Percentiles rank a stretch among this genome's conserved stretches.
Evolutionary conservation across 345 rosid genomes (phyloP).

Genomic region (Dipteronia sinensis): DNA sequence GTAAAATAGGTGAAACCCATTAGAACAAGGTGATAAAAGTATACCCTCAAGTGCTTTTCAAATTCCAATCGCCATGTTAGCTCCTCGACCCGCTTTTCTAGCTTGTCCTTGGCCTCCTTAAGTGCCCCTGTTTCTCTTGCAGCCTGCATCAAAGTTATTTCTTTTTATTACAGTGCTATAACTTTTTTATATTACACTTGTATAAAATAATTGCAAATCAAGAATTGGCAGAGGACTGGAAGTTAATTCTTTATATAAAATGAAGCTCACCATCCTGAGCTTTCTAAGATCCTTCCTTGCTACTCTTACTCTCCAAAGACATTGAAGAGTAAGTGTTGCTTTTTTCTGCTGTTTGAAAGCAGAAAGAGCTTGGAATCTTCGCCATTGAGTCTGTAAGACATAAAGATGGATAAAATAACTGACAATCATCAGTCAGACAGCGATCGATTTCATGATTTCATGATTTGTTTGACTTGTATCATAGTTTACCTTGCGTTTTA

Average conservation of each 20-base stretch:
- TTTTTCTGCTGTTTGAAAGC: slow-evolving; percentile 46
- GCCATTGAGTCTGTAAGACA: slow-evolving; percentile 52
- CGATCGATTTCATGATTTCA: not conserved
- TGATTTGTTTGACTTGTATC: not conserved
- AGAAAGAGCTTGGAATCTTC: slow-evolving; percentile 48
- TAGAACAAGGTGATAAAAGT: not conserved
- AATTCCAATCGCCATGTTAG: slow-evolving; percentile 59
- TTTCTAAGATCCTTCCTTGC: slow-evolving; percentile 67
- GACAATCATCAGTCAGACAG: slow-evolving; percentile 1
- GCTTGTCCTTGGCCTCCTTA: slow-evolving; percentile 65
- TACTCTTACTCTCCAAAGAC: slow-evolving; percentile 61
- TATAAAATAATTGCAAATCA: not conserved
- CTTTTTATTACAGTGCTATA: not conserved
- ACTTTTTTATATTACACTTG: not conserved
- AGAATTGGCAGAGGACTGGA: not conserved
- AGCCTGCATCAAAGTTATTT: slow-evolving; percentile 40
- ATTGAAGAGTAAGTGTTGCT: slow-evolving; percentile 54
- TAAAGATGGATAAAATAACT: not conserved
- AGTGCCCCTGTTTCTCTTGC: slow-evolving; percentile 78
- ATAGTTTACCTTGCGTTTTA: not conserved
- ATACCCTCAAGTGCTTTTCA: slow-evolving; percentile 64
- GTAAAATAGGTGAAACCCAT: not conserved
- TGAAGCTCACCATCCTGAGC: slow-evolving; percentile 51
- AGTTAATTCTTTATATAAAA: not conserved
- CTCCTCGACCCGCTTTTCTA: slow-evolving; percentile 70